Base-by-base conservation (phyloP, 305 asterid genomes). In the Fraxinus albicans region DNA sequence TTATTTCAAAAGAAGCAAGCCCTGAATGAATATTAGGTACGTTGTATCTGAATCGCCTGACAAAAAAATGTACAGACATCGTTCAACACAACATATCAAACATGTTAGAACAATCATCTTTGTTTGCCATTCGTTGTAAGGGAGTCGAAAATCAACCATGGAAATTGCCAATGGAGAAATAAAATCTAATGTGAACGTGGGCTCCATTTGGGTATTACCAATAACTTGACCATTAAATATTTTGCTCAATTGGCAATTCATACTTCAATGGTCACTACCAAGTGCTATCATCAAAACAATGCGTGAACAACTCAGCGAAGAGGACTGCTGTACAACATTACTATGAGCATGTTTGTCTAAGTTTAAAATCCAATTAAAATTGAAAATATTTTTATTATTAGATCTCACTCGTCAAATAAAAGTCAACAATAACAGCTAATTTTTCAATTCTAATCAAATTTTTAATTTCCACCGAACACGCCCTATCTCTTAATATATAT, bases 281-380 rank as follows among this genome's bases (percentile, higher is more conserved):
- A 77, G 81, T 73, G 77, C 72, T 35, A 27, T 23, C 80, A 40
- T 40, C 47, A 40, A 40, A 40, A 40, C 47, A 2, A 40, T 40
- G 47, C 47, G 47, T 79, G 85, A 84, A 85, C 90, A 89, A 78
- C 87, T 86, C 86, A 84, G 77, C 17, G 3, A 47, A 3, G 19
- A 47, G 6, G 4, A 12, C 17, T 12, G 55, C 17, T 44, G 3
- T 12, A 47, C 17, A 47, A 3, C 5, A 13, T 13, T 3, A 47
- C 2, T 25, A 25, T 25, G 27, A 25, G 27, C 27, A 25, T 25
- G 27, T 25, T 25, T 25, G 27, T 25, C 27, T 25, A 25, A 25
- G 1, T 25, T 25, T 25, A 25, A 25, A 25, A 25, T 25, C 27
- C 0, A 25, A 25, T 25, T 25, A 25, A 25, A 25, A 25, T 25